Percentiles rank a stretch among this genome's conserved stretches.
These are phyloP conservation scores for Fusarium sp. DNA, from an alignment of 2,329 filamentous ascomycete species.

Conservation along the genomic window DNA sequence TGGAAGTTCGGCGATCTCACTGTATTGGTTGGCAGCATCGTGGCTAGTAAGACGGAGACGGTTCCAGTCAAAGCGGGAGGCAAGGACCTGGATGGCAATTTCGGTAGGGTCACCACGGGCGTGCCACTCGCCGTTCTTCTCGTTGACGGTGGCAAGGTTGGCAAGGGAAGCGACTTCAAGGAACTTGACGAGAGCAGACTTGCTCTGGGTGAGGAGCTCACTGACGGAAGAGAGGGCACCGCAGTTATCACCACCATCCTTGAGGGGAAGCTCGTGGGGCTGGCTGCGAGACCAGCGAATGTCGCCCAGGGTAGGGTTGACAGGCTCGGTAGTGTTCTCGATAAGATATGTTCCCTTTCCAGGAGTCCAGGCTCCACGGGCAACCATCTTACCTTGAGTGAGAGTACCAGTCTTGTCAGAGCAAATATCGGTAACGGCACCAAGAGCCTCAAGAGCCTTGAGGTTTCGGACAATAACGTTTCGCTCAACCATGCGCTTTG, in stretches of 20 bases:
- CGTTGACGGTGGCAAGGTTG: slow-evolving; percentile 65
- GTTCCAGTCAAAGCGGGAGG: slow-evolving; percentile 74
- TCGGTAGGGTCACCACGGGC: slow-evolving; percentile 76
- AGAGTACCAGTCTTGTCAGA: slow-evolving; percentile 71
- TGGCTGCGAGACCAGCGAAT: slow-evolving; percentile 57
- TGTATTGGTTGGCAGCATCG: slow-evolving; percentile 62
- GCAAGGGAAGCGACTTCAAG: slow-evolving; percentile 71
- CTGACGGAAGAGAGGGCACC: slow-evolving; percentile 46
- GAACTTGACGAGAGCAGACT: slow-evolving; percentile 62
- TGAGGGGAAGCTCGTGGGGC: slow-evolving; percentile 58
- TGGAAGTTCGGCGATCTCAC: slow-evolving; percentile 73
- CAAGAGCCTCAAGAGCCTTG: slow-evolving; percentile 68
- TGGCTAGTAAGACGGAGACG: slow-evolving; percentile 63
- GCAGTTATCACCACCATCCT: slow-evolving; percentile 47
- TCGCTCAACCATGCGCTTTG: slow-evolving; percentile 65
- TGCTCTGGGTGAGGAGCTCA: slow-evolving; percentile 58
- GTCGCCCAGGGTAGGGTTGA: slow-evolving; percentile 68
- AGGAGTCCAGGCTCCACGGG: slow-evolving; percentile 70
- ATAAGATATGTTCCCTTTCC: slow-evolving; percentile 69
- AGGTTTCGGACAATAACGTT: slow-evolving; percentile 68
- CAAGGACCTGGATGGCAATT: slow-evolving; percentile 79
- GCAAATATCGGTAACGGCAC: slow-evolving; percentile 70
- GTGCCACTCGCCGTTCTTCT: slow-evolving; percentile 64
- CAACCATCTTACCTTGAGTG: slow-evolving; percentile 74
- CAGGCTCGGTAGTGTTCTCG: slow-evolving; percentile 65